Conservation (phyloP, 345 rosid genomes). For the Moringa oleifera region DNA sequence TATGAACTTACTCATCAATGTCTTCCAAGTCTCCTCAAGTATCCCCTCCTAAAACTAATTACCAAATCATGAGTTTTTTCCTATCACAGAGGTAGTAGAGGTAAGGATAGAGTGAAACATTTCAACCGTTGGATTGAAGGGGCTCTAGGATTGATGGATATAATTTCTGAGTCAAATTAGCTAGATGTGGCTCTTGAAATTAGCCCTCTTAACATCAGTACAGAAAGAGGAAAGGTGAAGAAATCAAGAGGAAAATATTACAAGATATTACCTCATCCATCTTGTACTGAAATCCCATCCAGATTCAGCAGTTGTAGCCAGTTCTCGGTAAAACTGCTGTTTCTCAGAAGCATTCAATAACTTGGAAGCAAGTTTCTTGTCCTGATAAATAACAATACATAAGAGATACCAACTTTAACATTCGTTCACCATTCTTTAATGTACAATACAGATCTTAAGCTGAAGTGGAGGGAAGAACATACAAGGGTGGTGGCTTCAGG, state of each 20-base stretch:
- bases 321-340: slow-evolving; percentile 54
- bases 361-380: slow-evolving; percentile 54
- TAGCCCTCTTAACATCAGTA: too few species aligned
- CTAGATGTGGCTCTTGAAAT: too few species aligned
- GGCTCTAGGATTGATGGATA: neutral
- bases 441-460: neutral
- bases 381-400: slow-evolving; percentile 36
- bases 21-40: too few species aligned
- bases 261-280: slow-evolving; percentile 74
- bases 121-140: neutral
- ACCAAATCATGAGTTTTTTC: neutral
- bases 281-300: slow-evolving; percentile 91
- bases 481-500: slow-evolving; percentile 66
- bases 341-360: slow-evolving; percentile 40
- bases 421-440: neutral
- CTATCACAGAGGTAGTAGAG: neutral
- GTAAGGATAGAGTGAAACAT: neutral
- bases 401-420: neutral
- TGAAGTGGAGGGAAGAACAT: slow-evolving; percentile 25
- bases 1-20: too few species aligned
- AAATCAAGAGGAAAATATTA: too few species aligned
- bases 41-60: too few species aligned
- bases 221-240: too few species aligned
- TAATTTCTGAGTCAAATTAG: too few species aligned
- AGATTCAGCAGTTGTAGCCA: slow-evolving; percentile 88